phyloP scores from a whole-genome alignment of 2,329 filamentous ascomycete genomes.

The Fusarium verrucosum region DNA sequence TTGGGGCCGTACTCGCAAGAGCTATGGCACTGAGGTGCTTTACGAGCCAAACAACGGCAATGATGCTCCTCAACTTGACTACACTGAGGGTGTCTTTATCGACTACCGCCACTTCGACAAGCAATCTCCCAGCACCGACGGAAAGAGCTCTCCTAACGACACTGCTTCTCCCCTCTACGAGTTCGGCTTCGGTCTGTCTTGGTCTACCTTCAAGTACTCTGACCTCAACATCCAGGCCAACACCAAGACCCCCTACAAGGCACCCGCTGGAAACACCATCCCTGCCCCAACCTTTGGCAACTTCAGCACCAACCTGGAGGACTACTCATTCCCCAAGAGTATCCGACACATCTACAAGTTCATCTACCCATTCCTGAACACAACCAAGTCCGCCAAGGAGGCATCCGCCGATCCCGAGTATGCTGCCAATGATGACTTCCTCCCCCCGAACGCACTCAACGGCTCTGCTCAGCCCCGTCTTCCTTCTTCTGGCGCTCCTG shows the following conservation, averaged over 20 bases:
- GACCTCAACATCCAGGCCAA: constrained; percentile 67
- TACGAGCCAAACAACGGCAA: constrained; percentile 75
- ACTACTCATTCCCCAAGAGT: constrained; percentile 73
- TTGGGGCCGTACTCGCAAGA: constrained; percentile 72
- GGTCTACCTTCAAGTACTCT: constrained; percentile 82
- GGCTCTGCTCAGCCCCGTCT: constrained; percentile 65
- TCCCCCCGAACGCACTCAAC: constrained; percentile 67
- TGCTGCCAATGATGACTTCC: constrained; percentile 66
- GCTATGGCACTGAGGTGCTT: constrained; percentile 75
- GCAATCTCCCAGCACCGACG: constrained; percentile 48
- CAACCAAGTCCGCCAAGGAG: constrained; percentile 63
- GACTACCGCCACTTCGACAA: constrained; percentile 75
- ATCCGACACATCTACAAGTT: constrained; percentile 63
- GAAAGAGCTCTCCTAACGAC: constrained; percentile 33
- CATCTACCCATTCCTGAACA: constrained; percentile 79
- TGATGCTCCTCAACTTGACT: constrained; percentile 75
- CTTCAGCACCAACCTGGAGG: constrained; percentile 67
- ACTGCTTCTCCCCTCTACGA: constrained; percentile 73
- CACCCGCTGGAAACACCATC: constrained; percentile 69
- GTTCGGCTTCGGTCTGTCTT: constrained; percentile 83
- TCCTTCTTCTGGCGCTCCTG: constrained; percentile 63
- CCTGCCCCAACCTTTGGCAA: constrained; percentile 72
- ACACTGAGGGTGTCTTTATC: constrained; percentile 81
- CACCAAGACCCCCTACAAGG: constrained; percentile 61
- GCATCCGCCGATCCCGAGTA: constrained; percentile 68